phyloP scores from a whole-genome alignment of 768 basidiomycete species.

The Gloeostereum incarnatum region DNA sequence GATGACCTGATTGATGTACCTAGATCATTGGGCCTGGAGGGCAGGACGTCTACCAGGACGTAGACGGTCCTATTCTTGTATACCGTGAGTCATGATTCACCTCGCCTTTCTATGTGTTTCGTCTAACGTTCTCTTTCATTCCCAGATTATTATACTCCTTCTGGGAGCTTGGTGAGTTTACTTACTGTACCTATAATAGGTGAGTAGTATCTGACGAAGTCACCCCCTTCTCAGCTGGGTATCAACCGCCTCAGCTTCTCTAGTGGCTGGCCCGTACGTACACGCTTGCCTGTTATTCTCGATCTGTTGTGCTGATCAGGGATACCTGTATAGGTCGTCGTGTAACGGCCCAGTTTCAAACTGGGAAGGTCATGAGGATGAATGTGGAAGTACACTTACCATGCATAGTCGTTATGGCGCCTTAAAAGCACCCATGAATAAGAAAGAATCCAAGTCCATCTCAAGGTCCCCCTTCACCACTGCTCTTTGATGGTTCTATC shows the following conservation, averaged over 20 bases:
- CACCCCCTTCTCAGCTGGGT: conserved; percentile 20
- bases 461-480: neutral
- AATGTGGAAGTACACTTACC: too few species aligned
- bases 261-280: conserved; percentile 35
- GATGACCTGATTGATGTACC: neutral
- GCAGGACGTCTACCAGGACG: conserved; percentile 36
- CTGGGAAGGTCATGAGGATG: neutral
- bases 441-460: neutral
- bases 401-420: neutral
- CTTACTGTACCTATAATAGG: too few species aligned
- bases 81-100: conserved; percentile 37
- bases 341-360: neutral
- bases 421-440: neutral
- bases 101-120: neutral
- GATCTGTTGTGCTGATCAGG: neutral
- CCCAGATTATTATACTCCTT: conserved; percentile 41
- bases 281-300: neutral
- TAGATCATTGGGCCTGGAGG: conserved; percentile 48
- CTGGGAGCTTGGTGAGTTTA: conserved; percentile 31
- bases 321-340: neutral
- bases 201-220: neutral
- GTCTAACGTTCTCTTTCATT: neutral
- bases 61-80: conserved; percentile 35
- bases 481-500: neutral
- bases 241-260: conserved; percentile 41